Percentiles rank a stretch among this genome's conserved stretches.
These are phyloP conservation scores for Russula earlei DNA, from an alignment of 768 basidiomycete genomes.

Conservation along the genomic window DNA sequence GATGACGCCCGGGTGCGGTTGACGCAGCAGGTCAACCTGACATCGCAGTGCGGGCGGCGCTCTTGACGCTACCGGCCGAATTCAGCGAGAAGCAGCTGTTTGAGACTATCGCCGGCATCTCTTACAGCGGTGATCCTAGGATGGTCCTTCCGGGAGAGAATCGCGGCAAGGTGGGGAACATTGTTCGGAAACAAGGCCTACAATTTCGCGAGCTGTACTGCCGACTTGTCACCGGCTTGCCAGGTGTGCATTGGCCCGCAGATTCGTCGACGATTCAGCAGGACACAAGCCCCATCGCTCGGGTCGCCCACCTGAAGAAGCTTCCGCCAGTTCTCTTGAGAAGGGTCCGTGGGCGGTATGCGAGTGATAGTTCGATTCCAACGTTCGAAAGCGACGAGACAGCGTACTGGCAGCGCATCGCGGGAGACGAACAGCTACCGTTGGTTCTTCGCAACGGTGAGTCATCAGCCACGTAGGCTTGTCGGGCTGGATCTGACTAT, in stretches of 20 bases:
- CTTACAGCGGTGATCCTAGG: conserved; percentile 83
- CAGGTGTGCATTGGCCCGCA: conserved; percentile 67
- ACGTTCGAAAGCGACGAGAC: conserved; percentile 55
- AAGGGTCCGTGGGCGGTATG: conserved; percentile 45
- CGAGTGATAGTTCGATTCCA: conserved; percentile 27
- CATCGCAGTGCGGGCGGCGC: conserved; percentile 85
- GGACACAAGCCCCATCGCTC: conserved; percentile 58
- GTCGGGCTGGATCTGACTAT: not conserved
- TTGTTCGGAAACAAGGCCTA: conserved; percentile 69
- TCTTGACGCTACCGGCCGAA: conserved; percentile 72
- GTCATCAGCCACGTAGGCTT: not conserved
- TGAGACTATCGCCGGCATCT: conserved; percentile 74
- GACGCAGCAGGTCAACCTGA: conserved; percentile 89
- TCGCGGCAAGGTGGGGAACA: conserved; percentile 87
- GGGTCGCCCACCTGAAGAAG: conserved; percentile 67
- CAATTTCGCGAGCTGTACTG: conserved; percentile 88
- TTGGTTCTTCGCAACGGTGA: conserved; percentile 45
- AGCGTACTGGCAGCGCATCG: conserved; percentile 66
- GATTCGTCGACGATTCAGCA: conserved; percentile 52
- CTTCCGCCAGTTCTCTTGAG: conserved; percentile 60
- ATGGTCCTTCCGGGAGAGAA: conserved; percentile 96
- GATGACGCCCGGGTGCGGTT: conserved; percentile 88
- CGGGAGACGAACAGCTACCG: conserved; percentile 50
- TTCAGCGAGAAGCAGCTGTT: conserved; percentile 83
- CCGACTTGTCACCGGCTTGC: conserved; percentile 64